phyloP scores from a whole-genome alignment of 192 early-diverging fungal species.

The Coemansia sp. region DNA sequence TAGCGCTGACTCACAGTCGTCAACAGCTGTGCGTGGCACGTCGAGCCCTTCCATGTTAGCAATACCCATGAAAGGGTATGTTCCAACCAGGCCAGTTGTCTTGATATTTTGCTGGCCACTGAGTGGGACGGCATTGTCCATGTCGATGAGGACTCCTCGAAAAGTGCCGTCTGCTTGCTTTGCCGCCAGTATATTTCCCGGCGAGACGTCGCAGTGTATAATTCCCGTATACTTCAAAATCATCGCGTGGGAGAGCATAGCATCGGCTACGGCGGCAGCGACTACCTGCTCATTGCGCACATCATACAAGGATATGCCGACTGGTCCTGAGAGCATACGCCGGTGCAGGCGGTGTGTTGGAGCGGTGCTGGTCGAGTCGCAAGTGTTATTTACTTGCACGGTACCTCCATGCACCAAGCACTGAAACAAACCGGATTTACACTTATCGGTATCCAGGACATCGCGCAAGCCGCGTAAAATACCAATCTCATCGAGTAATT shows the following conservation, averaged over 20 bases:
- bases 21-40: conserved; percentile 44
- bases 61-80: conserved; percentile 52
- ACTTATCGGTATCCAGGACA: conserved; percentile 23
- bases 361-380: conserved; percentile 16
- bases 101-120: conserved; percentile 16
- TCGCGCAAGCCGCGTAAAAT: conserved; percentile 34
- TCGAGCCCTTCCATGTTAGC: conserved; percentile 46
- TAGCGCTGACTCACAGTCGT: conserved; percentile 50
- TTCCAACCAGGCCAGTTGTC: conserved; percentile 34
- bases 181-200: conserved; percentile 48
- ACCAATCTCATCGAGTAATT: conserved; percentile 29
- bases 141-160: conserved; percentile 52
- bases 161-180: conserved; percentile 14
- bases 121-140: conserved; percentile 34
- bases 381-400: conserved; percentile 21
- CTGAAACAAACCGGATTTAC: conserved; percentile 19
- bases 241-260: conserved; percentile 35
- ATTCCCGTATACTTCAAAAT: conserved; percentile 24
- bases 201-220: conserved; percentile 51
- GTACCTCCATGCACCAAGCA: conserved; percentile 42
- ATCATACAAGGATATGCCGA: conserved; percentile 31
- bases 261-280: conserved; percentile 37
- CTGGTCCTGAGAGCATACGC: conserved; percentile 44
- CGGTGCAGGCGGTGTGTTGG: conserved; percentile 25
- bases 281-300: conserved; percentile 34